Evolutionary conservation across 768 basidiomycete genomes (phyloP), one percentile per base, ranked within the genome.

Genomic region (Rhodotorula kratochvilovae): DNA sequence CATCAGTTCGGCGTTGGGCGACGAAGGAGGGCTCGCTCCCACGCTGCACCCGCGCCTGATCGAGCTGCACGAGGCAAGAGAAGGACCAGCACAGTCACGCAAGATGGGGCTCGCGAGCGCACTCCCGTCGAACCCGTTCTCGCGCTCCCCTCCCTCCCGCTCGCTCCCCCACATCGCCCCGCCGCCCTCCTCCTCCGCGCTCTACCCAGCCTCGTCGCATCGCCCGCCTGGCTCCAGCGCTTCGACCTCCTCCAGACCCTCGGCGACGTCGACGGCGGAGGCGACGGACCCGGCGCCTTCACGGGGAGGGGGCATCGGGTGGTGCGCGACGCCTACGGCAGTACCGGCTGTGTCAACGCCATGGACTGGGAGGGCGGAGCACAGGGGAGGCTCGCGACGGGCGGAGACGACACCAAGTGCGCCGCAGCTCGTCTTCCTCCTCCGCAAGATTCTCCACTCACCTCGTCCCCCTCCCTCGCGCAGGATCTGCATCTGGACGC

Each of bases 371-470:
- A 70, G 35, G 35, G 33, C 5, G 65, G 57, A 4, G 45, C 46
- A 1, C n/a, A 51, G 29, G 67, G 55, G 33, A 58, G 66, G 27
- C 33, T 73, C 29, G 68, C 66, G 1, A 61, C 61, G 5, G 72
- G 60, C 6, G 72, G 72, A 27, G 72, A 73, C 43, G 72, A 73
- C 31, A 73, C 72, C 21, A 67, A 73, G 72, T 73, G 50, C 59
- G 72, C 43, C 29, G 5, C 23, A 2, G 23, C 29, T 29, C 43
- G 31, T 19, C 35, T 12, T 3, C n/a, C 48, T 17, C 29, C 23
- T 36, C 29, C 48, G 25, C 45, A 5, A 50, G 25, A 1, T 11
- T 23, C 17, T 4, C 4, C 27, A n/a, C 56, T 25, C 23, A 42
- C 7, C 29, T 31, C 23, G 16, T 33, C n/a, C 2, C 27, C 23